Percentiles rank a stretch among this genome's conserved stretches.
Conservation (phyloP, 2,329 filamentous ascomycete genomes). For the Aspergillus sp. region DNA sequence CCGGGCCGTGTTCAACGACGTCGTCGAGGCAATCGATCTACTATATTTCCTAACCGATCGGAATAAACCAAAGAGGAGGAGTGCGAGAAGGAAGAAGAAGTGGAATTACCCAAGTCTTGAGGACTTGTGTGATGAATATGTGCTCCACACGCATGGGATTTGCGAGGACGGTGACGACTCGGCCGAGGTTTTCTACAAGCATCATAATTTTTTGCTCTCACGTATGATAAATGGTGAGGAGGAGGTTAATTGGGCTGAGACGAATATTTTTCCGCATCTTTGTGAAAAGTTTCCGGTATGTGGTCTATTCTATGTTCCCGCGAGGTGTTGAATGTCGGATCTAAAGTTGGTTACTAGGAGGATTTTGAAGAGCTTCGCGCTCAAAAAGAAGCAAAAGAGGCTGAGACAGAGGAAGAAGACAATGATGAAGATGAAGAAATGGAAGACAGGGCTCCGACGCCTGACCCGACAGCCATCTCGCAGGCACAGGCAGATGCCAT, state of each 20-base stretch:
- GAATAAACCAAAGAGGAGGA: slow-evolving; percentile 43
- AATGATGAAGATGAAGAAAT: slow-evolving; percentile 15
- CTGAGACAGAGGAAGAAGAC: slow-evolving; percentile 18
- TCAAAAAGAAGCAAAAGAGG: slow-evolving; percentile 22
- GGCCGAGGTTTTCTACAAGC: slow-evolving; percentile 47
- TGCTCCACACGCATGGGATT: slow-evolving; percentile 42
- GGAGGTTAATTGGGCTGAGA: slow-evolving; percentile 45
- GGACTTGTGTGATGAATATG: slow-evolving; percentile 44
- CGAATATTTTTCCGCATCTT: slow-evolving; percentile 46
- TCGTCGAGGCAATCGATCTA: slow-evolving; percentile 59
- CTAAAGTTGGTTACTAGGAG: slow-evolving; percentile 24
- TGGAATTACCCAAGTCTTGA: slow-evolving; percentile 37
- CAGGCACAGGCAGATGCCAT: slow-evolving; percentile 38
- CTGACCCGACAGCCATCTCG: slow-evolving; percentile 27
- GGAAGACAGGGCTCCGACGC: slow-evolving; percentile 22
- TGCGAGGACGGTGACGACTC: slow-evolving; percentile 48
- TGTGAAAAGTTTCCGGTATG: slow-evolving; percentile 43
- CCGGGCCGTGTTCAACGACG: slow-evolving; percentile 53
- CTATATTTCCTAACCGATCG: slow-evolving; percentile 63
- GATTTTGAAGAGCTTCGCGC: slow-evolving; percentile 33
- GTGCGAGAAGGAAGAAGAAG: slow-evolving; percentile 27
- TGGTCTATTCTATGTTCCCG: slow-evolving; percentile 6
- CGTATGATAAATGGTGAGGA: slow-evolving; percentile 49
- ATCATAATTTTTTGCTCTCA: slow-evolving; percentile 47
- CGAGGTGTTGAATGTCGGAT: not conserved